Conservation (phyloP, 768 basidiomycete genomes). For the Solioccasus polychromus region DNA sequence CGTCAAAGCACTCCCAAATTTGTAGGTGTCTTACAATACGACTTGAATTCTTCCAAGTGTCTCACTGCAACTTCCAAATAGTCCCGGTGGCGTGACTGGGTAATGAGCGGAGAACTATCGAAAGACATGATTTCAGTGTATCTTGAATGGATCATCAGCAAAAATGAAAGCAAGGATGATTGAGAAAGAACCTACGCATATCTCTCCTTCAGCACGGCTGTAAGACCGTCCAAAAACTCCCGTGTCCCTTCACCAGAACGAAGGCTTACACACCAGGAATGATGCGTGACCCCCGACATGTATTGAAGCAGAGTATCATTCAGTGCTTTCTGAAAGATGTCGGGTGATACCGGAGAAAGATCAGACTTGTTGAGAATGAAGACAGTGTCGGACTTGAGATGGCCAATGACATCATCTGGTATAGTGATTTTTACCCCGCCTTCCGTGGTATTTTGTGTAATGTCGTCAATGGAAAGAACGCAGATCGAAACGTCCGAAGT, state of each 20-base stretch:
- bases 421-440: constrained; percentile 25
- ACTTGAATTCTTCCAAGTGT: constrained; percentile 30
- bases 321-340: constrained; percentile 18
- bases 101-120: constrained; percentile 55
- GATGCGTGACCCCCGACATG: background rate
- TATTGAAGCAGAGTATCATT: constrained; percentile 11
- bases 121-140: constrained; percentile 21
- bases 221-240: constrained; percentile 60
- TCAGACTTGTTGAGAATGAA: constrained; percentile 83
- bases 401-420: constrained; percentile 45
- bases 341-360: constrained; percentile 29
- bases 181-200: constrained; percentile 16
- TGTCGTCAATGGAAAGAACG: constrained; percentile 68
- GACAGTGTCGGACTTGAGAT: constrained; percentile 57
- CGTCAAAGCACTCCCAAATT: background rate
- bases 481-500: constrained; percentile 74
- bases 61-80: constrained; percentile 66
- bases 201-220: constrained; percentile 38
- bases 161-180: background rate
- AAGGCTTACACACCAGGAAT: constrained; percentile 64
- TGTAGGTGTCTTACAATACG: constrained; percentile 22
- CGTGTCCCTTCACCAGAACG: constrained; percentile 52
- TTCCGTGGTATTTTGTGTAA: constrained; percentile 12
- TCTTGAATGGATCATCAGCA: constrained; percentile 5
- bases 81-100: constrained; percentile 74